Evolutionary conservation across 75 land plant genomes (phyloP), one percentile per base, ranked within the genome.

Genomic region (Pinus taeda): DNA sequence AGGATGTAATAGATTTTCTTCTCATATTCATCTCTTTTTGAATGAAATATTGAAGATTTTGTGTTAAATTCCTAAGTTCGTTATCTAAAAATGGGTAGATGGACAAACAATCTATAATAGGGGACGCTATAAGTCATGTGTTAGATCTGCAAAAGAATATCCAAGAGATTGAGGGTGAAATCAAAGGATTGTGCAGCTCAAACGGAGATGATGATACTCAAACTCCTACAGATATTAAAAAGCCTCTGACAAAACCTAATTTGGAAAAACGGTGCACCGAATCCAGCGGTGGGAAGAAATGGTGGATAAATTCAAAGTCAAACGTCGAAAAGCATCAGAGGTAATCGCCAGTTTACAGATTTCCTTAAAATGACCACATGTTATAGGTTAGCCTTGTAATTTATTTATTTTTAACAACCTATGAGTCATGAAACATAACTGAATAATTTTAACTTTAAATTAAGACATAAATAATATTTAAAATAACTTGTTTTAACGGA

Each of bases 101-200:
- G 86, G 86, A 85, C 86, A 85, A 85, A 30, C 81, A 77, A 3
- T 82, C 86, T 1, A 85, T 85, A 20, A 73, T 85, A 57, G 85
- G 80, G 7, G 86, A 85, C 57, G 86, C 84, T 6, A 78, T 85
- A 21, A 77, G 75, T 78, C 82, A 85, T 57, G 80, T 85, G 57
- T 63, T 49, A 20, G 86, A 85, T 76, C 80, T 85, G 26, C 84
- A 85, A 79, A 82, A 78, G 70, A 56, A 85, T 45, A 76, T 85
- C 57, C 65, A 70, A 62, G 86, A 82, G 37, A 74, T 85, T 14
- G 76, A 84, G 71, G 18, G 56, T 60, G 86, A 84, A 17, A 77
- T 81, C 11, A 22, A 66, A 59, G 74, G 30, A 57, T 70, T 45
- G 71, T 81, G 79, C n/a, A n/a, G 15, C 15, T 11, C 14, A 62